Evolutionary conservation across 164 flowering plant genomes (phyloP), one percentile per base, ranked within the genome.

Genomic region (Hamamelis virginiana): DNA sequence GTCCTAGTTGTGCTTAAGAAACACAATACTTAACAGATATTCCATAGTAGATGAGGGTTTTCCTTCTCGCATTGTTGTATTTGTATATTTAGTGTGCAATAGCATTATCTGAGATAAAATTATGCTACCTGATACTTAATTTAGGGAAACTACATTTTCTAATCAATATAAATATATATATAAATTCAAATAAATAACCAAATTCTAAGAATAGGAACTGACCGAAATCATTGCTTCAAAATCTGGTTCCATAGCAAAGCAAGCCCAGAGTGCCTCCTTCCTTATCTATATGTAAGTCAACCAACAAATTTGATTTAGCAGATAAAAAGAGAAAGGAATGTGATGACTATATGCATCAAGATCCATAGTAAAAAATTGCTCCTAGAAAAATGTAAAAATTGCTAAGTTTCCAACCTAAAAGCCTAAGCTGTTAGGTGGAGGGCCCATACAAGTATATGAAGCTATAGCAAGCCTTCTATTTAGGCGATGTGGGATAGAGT

Each of bases 241-340:
- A 72, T 64, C 70, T 57, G 99, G 99, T 69, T 75, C 88, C 97
- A 95, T 83, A 6, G 99, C 93, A 71, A 91, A 91, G 81, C 92
- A 89, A 46, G 99, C 99, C 97, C 97, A 95, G 13, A 95, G 91
- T 52, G 99, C 99, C 76, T 95, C 99, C 84, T 95, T 95, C 74
- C 99, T 80, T 73, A 92, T 84, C 98, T 95, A 77, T 70, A 75
- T 22, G 72, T 19, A 70, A 53, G 62, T 43, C 21, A 57, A 69
- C 21, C 5, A 47, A 5, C 23, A 25, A 28, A 23, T 57, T 57
- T 14, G 16, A n/a, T 23, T 57, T 57, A 9, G 12, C 25, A 21
- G n/a, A 19, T 23, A 59, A 26, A 22, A 55, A 22, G 38, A 62
- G 33, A 66, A 33, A 10, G 8, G 13, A 45, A 50, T 23, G 50